Percentiles rank a stretch among this genome's conserved stretches.
Conservation (phyloP, 257 asterid genomes). For the Rauvolfia tetraphylla region DNA sequence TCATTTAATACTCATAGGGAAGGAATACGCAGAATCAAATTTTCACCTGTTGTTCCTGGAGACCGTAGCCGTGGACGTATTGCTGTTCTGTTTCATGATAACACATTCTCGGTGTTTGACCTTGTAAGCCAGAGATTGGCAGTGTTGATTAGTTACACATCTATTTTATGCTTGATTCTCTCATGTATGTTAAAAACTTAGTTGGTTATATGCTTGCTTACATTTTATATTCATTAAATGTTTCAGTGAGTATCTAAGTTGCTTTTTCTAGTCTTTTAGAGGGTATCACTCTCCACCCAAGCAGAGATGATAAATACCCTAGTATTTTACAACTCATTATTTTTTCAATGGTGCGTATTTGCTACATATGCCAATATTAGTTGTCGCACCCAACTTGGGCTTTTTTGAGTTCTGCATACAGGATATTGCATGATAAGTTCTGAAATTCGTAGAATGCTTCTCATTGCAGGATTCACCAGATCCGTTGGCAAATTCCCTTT, state of each 20-base stretch:
- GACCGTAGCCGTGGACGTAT: conserved; percentile 95
- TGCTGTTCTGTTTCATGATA: conserved; percentile 84
- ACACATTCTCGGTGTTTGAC: conserved; percentile 92
- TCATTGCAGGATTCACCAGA: conserved; percentile 86
- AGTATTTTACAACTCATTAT: background rate
- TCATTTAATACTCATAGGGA: conserved; percentile 96
- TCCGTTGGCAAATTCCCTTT: conserved; percentile 92
- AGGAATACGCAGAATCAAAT: conserved; percentile 92
- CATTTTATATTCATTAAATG: background rate
- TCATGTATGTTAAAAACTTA: background rate
- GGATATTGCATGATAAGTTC: conserved; percentile 20
- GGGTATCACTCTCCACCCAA: background rate
- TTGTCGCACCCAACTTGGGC: background rate
- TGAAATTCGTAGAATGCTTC: conserved; percentile 16
- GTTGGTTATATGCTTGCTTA: background rate
- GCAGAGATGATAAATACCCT: background rate
- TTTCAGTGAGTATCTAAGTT: background rate
- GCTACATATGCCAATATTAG: background rate
- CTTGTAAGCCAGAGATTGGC: conserved; percentile 59
- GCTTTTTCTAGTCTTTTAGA: background rate
- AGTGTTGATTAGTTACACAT: conserved; percentile 17
- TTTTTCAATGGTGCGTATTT: background rate
- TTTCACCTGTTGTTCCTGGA: conserved; percentile 97
- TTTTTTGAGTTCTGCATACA: background rate
- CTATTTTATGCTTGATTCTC: background rate